phyloP scores from a whole-genome alignment of 2,329 filamentous ascomycete species.

The Cordyceps tenuipes region DNA sequence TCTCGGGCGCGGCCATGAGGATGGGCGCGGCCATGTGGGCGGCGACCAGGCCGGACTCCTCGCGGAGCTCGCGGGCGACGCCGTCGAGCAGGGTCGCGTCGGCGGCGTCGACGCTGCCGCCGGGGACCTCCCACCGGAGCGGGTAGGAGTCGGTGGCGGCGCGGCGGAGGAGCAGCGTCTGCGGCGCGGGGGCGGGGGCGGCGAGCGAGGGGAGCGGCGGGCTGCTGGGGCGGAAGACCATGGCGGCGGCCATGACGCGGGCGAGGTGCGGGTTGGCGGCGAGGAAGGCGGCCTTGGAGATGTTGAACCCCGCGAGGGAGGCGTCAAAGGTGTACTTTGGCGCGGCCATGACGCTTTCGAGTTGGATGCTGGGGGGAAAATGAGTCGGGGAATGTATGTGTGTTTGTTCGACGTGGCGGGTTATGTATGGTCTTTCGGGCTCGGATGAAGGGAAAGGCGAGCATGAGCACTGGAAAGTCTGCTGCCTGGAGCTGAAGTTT shows the following conservation, averaged over 20 bases:
- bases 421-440: neutral
- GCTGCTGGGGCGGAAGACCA: slow-evolving; percentile 15
- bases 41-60: slow-evolving; percentile 34
- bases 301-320: slow-evolving; percentile 11
- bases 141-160: slow-evolving; percentile 16
- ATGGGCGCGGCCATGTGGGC: slow-evolving; percentile 19
- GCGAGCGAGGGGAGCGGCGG: neutral
- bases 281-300: slow-evolving; percentile 12
- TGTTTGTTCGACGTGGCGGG: neutral
- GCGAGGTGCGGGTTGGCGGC: slow-evolving; percentile 13
- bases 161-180: slow-evolving; percentile 13
- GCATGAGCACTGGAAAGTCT: neutral
- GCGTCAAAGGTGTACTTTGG: slow-evolving; percentile 12
- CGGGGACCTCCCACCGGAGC: slow-evolving; percentile 16
- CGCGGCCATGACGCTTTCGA: neutral
- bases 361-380: neutral
- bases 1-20: slow-evolving; percentile 5
- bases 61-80: slow-evolving; percentile 37
- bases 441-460: neutral
- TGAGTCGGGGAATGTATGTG: neutral
- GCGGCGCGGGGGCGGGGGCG: neutral
- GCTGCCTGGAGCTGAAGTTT: slow-evolving; percentile 14
- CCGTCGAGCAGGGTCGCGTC: slow-evolving; percentile 29
- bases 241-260: slow-evolving; percentile 16
- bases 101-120: slow-evolving; percentile 31